These are phyloP conservation scores for Avena eriantha DNA, from an alignment of 176 grass and related monocot species.

Conservation along the genomic window DNA sequence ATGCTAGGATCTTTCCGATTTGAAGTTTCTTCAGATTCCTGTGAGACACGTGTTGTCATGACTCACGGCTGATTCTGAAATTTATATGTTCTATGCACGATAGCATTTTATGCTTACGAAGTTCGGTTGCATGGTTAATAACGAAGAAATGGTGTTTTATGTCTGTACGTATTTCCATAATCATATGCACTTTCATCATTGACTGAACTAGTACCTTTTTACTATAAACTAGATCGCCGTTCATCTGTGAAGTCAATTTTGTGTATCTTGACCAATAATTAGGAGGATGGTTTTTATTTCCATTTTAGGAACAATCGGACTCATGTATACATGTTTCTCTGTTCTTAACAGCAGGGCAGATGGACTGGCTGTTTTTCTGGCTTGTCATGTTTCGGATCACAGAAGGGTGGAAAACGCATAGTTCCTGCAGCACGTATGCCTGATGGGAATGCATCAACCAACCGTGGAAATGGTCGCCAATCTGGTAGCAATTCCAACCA, in stretches of 20 bases:
- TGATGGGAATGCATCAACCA: conserved; percentile 60
- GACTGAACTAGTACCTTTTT: not conserved
- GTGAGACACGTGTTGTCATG: not conserved
- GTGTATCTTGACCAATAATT: not conserved
- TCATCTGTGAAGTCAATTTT: not conserved
- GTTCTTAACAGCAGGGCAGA: conserved; percentile 58
- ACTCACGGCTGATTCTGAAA: conserved; percentile 1
- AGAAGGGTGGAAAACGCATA: conserved; percentile 77
- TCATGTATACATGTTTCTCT: conserved; percentile 28
- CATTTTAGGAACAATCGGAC: conserved; percentile 4
- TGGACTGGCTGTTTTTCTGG: conserved; percentile 81
- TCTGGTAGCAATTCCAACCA: conserved; percentile 69
- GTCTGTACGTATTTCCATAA: not conserved
- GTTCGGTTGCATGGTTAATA: not conserved
- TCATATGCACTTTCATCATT: not conserved
- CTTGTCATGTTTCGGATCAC: conserved; percentile 80
- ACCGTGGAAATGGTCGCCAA: conserved; percentile 58
- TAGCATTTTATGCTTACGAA: not conserved
- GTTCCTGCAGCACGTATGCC: conserved; percentile 79
- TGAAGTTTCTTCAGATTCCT: not conserved
- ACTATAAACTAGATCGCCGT: conserved; percentile 27
- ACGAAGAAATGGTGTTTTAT: not conserved
- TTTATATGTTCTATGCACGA: not conserved
- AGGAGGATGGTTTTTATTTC: not conserved
- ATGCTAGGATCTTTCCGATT: not conserved